phyloP scores from a whole-genome alignment of 2,329 filamentous ascomycete genomes.

The Scedosporium aurantiacum region DNA sequence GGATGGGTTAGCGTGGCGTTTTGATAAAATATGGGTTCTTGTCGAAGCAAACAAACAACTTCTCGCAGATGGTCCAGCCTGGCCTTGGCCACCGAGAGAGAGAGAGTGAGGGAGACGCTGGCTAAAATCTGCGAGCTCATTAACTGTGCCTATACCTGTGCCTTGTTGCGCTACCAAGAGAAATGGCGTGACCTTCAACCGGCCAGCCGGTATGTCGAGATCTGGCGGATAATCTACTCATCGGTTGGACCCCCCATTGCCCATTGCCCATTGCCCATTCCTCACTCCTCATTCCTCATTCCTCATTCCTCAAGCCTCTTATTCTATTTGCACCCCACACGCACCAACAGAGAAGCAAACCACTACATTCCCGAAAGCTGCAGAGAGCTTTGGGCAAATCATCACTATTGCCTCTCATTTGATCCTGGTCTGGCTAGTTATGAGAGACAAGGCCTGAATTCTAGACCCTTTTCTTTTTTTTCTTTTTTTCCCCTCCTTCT shows the following conservation, averaged over 20 bases:
- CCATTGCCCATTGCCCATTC: not conserved
- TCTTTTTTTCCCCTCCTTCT: no score
- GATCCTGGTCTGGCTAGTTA: not conserved
- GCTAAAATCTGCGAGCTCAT: not conserved
- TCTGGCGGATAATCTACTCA: not conserved
- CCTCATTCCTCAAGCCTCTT: not conserved
- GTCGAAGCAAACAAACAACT: not conserved
- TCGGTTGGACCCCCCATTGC: not conserved
- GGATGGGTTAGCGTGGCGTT: not conserved
- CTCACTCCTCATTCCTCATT: not conserved
- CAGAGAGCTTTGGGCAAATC: not conserved
- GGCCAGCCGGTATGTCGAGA: not conserved
- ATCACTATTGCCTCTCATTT: not conserved
- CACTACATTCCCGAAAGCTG: not conserved
- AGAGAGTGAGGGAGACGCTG: not conserved
- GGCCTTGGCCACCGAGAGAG: not conserved
- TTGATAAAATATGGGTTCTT: no score
- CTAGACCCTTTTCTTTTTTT: no score
- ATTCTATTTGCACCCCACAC: no score
- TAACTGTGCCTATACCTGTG: not conserved
- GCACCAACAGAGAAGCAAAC: no score
- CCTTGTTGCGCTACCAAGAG: not conserved
- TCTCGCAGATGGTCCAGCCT: not conserved
- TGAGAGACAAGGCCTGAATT: not conserved
- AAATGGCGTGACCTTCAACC: not conserved